Evolutionary conservation across 805 yeast species (phyloP), one percentile per base, ranked within the genome.

Genomic region (Metschnikowia matae): DNA sequence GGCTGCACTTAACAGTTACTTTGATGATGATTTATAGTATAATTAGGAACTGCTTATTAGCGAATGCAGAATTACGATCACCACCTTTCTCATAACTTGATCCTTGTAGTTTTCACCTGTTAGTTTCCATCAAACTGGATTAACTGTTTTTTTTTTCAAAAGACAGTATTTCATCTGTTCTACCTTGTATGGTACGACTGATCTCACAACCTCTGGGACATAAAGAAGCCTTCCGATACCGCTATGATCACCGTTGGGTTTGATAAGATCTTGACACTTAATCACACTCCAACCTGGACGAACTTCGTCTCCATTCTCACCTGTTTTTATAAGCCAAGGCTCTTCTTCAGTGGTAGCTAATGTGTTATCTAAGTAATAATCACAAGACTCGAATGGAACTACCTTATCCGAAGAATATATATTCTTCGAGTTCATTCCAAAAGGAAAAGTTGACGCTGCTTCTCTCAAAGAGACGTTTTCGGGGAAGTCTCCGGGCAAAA

Each of bases 401-500:
- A 88, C 67, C 55, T 85, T 83, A 10, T 78, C 78, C 1, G 71
- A 67, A 44, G 87, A 90, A 60, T 82, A 89, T 40, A 67, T 51
- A 62, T 92, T 91, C 57, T 73, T 69, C 59, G 89, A 84, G 62
- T 92, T 91, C 89, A 89, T 87, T 4, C 83, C 80, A 0, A 55
- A 44, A 1, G 96, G 94, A 1, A 75, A 59, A 1, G 57, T 53
- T 20, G 85, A 74, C 0, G 87, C 77, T 0, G 59, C 59, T 2
- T 52, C 57, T 15, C 46, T 23, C 20, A 67, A 48, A 1, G 58
- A 31, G 1, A 40, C 45, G 4, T 55, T 51, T 56, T 84, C 96
- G 3, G 64, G 60, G 62, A 91, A 92, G 59, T 89, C 94, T 2
- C 95, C 96, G 0, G 98, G 98, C 34, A 92, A 70, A 53, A 91